These are phyloP conservation scores for Monotropa hypopitys DNA, from an alignment of 179 eudicot genomes.

Conservation along the genomic window DNA sequence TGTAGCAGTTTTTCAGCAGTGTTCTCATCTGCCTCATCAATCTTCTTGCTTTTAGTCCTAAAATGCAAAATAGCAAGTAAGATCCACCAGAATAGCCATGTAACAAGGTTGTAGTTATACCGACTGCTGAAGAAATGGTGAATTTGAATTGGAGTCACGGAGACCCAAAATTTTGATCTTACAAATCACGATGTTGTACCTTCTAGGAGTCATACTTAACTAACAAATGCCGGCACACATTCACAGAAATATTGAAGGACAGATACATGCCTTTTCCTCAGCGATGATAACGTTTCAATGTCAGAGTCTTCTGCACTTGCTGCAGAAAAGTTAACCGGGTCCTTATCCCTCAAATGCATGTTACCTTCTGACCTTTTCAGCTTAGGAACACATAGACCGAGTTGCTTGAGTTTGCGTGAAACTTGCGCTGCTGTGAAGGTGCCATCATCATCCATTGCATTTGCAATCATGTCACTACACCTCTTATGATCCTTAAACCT, in stretches of 20 bases:
- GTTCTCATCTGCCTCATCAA: constrained; percentile 18
- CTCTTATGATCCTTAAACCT: constrained; percentile 88
- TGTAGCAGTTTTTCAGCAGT: constrained; percentile 15
- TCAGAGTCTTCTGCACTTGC: constrained; percentile 47
- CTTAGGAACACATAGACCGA: constrained; percentile 51
- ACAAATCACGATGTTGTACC: neutral
- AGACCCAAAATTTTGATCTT: neutral
- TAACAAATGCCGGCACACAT: neutral
- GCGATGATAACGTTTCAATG: constrained; percentile 38
- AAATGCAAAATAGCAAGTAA: neutral
- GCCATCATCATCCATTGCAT: constrained; percentile 57
- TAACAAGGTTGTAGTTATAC: neutral
- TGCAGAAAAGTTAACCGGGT: constrained; percentile 15
- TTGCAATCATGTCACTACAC: constrained; percentile 89
- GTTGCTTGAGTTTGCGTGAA: constrained; percentile 82
- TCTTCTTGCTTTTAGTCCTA: constrained; percentile 39
- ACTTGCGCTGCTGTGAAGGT: constrained; percentile 64
- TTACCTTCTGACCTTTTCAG: constrained; percentile 24
- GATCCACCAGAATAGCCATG: neutral
- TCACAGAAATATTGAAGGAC: neutral
- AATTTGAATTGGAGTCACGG: neutral
- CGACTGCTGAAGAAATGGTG: neutral
- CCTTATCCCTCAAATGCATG: constrained; percentile 35
- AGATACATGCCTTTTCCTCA: constrained; percentile 47
- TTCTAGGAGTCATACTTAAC: neutral